Evolutionary conservation across 345 rosid species (phyloP).

Genomic region (Eucalyptus regnans): DNA sequence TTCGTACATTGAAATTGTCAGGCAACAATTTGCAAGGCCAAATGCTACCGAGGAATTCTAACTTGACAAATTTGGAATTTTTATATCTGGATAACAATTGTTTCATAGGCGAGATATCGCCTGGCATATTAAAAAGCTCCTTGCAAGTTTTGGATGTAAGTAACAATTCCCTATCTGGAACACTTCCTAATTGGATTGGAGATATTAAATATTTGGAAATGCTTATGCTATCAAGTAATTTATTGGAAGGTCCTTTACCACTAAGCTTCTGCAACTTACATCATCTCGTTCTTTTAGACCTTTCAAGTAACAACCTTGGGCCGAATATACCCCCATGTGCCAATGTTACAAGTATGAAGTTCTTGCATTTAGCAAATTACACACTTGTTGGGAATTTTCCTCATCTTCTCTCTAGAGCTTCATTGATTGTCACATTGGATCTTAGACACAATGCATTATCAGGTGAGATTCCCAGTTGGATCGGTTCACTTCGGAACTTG

Average conservation of each 20-base stretch:
- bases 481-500: too few species aligned
- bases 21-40: neutral
- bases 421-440: neutral
- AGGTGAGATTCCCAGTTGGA: too few species aligned
- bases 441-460: neutral
- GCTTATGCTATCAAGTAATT: neutral
- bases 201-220: fast-evolving
- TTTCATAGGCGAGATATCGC: neutral
- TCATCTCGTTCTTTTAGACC: neutral
- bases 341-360: neutral
- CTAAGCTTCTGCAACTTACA: neutral
- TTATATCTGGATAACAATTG: neutral
- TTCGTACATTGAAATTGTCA: neutral
- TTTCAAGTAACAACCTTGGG: neutral
- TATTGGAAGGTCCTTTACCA: neutral
- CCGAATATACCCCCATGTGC: neutral
- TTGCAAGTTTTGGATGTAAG: neutral
- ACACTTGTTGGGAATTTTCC: neutral
- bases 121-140: too few species aligned
- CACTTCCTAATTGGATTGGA: conserved; percentile 4
- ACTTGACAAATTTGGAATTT: neutral
- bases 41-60: neutral
- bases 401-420: neutral
- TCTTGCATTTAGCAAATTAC: neutral
- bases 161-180: conserved; percentile 1